Evolutionary conservation across 805 yeast species (phyloP), one percentile per base, ranked within the genome.

Genomic region (Lipomyces oligophaga): DNA sequence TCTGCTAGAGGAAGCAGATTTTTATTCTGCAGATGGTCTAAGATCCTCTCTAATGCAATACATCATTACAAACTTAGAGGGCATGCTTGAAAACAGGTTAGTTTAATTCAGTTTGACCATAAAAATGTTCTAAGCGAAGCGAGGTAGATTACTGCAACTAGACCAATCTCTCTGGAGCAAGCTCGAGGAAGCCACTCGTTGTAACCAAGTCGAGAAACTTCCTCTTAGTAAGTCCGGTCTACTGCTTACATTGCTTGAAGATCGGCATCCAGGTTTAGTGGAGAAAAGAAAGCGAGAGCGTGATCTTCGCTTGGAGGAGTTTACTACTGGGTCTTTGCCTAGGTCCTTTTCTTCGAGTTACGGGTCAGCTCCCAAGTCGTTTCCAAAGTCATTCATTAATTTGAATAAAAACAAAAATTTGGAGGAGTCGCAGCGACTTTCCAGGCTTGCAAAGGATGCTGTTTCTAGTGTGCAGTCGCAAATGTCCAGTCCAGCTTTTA

Each of bases 41-140:
- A 70, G 78, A 49, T 70, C 72, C 40, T 75, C 77, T 43, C 78
- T 95, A 60, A 67, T 81, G 21, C 80, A 86, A 81, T 83, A 76
- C 55, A 69, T 85, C 10, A 79, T 76, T 54, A 72, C 76, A 53
- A 85, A 86, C 60, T 65, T 84, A 45, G 87, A 80, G 25, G 60
- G 78, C 2, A 58, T 85, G 13, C 66, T 87, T 27, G 74, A 78
- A 43, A 81, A 79, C 19, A 64, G 53, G 52, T 45, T 19, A 10
- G 48, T 19, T 26, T 8, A 8, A 26, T 8, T 26, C n/a, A n/a
- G n/a, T n/a, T n/a, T n/a, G n/a, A n/a, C n/a, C n/a, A n/a, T n/a
- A n/a, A n/a, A n/a, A n/a, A n/a, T n/a, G n/a, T n/a, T n/a, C n/a
- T n/a, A n/a, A n/a, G n/a, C n/a, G n/a, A n/a, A n/a, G n/a, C n/a